Evolutionary conservation across 345 rosid species (phyloP).

Genomic region (Laguncularia racemosa): DNA sequence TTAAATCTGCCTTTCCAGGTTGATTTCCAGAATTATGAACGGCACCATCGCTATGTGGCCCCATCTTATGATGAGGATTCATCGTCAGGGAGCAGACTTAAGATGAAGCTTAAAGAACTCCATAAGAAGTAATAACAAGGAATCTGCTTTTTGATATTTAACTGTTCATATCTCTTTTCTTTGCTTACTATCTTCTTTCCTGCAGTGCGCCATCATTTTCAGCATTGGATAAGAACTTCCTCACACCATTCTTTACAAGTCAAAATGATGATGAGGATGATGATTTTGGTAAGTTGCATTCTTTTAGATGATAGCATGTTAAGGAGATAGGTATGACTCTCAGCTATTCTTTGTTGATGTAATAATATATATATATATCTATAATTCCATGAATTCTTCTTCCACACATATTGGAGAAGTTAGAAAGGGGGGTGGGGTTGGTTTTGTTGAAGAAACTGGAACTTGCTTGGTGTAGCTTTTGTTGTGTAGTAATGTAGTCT

Average conservation of each 20-base stretch:
- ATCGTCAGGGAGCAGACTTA: constrained; percentile 70
- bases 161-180: background rate
- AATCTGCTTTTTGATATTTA: background rate
- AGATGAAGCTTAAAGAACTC: constrained; percentile 76
- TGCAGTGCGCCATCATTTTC: constrained; percentile 76
- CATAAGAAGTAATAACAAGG: constrained; percentile 49
- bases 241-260: constrained; percentile 84
- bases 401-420: too few relatives aligned
- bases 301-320: background rate
- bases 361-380: too few relatives aligned
- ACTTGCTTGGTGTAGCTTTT: too few relatives aligned
- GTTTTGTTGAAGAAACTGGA: too few relatives aligned
- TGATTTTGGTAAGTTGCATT: constrained; percentile 34
- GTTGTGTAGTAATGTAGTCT: too few relatives aligned
- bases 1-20: background rate
- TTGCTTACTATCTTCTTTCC: background rate
- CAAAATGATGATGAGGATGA: constrained; percentile 63
- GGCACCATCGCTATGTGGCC: constrained; percentile 51
- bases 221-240: constrained; percentile 70
- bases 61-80: constrained; percentile 37
- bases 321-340: too few relatives aligned
- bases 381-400: too few relatives aligned
- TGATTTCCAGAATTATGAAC: constrained; percentile 47
- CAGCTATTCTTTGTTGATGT: too few relatives aligned
- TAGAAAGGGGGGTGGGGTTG: too few relatives aligned